phyloP scores from a whole-genome alignment of 2,329 filamentous ascomycete species.

The Incumbomyces delicatus region DNA sequence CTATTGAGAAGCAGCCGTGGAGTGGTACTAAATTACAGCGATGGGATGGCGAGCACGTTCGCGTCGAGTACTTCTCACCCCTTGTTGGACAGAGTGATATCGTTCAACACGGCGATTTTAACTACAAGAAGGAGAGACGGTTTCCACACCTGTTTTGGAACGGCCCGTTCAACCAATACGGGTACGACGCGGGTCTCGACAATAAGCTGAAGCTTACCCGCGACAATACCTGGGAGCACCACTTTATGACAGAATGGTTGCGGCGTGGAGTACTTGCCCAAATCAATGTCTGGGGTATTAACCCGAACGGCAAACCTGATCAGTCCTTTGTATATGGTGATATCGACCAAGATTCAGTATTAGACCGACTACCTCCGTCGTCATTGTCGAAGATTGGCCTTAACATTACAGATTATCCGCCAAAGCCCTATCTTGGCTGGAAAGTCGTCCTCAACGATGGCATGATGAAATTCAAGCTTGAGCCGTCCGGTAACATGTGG shows the following conservation, averaged over 20 bases:
- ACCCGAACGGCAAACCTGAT: constrained; percentile 53
- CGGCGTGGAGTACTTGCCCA: constrained; percentile 45
- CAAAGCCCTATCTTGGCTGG: constrained; percentile 47
- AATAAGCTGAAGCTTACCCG: constrained; percentile 43
- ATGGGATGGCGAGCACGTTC: constrained; percentile 54
- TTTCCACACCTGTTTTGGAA: constrained; percentile 56
- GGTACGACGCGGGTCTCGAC: constrained; percentile 50
- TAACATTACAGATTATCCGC: constrained; percentile 49
- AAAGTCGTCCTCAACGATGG: constrained; percentile 47
- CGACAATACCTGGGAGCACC: constrained; percentile 47
- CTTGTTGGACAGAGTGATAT: constrained; percentile 51
- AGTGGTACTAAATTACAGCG: constrained; percentile 47
- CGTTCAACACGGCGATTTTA: constrained; percentile 49
- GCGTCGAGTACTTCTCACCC: constrained; percentile 54
- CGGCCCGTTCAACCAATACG: constrained; percentile 54
- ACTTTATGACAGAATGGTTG: constrained; percentile 53
- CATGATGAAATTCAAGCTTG: constrained; percentile 41
- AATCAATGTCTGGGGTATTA: constrained; percentile 58
- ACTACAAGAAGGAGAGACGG: constrained; percentile 36
- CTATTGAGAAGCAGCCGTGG: constrained; percentile 44
- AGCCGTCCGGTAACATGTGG: constrained; percentile 45
- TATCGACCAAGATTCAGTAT: constrained; percentile 48
- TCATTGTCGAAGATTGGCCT: constrained; percentile 46
- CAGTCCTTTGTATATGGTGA: constrained; percentile 51
- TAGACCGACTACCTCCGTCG: constrained; percentile 53